These are phyloP conservation scores for Daldinia decipiens DNA, from an alignment of 495 filamentous ascomycete genomes.

Conservation along the genomic window DNA sequence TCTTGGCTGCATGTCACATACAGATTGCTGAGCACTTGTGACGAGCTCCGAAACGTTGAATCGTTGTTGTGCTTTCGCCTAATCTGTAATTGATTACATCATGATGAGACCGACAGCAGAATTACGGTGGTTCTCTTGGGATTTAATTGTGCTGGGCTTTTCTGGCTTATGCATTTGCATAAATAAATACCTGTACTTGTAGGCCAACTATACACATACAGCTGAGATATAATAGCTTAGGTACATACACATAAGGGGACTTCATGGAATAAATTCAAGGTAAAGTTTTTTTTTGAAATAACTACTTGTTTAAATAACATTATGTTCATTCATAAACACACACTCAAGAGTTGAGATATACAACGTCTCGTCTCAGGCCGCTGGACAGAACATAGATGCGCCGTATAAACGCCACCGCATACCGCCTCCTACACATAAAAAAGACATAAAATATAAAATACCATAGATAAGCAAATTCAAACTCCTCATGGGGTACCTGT, in stretches of 20 bases:
- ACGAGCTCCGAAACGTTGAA: constrained; percentile 19
- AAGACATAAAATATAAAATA: neutral
- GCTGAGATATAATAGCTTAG: neutral
- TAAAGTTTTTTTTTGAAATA: neutral
- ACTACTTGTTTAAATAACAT: neutral
- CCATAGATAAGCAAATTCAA: constrained; percentile 5
- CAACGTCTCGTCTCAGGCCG: neutral
- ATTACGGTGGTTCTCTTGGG: neutral
- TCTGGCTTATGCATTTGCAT: neutral
- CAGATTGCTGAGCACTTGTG: neutral
- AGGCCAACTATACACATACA: neutral
- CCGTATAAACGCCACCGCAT: neutral
- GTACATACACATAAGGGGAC: no score
- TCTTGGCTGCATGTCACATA: constrained; percentile 27
- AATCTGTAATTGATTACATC: constrained; percentile 16
- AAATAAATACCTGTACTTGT: neutral
- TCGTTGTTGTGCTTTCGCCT: neutral
- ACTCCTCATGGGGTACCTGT: constrained; percentile 25
- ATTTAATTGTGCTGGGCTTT: neutral
- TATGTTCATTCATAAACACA: constrained; percentile 1
- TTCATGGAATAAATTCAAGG: neutral
- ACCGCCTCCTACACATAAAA: neutral
- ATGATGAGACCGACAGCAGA: neutral
- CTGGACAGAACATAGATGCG: neutral
- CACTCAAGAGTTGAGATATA: constrained; percentile 1